Conservation (phyloP, 768 basidiomycete species). For the Suillus variegatus region DNA sequence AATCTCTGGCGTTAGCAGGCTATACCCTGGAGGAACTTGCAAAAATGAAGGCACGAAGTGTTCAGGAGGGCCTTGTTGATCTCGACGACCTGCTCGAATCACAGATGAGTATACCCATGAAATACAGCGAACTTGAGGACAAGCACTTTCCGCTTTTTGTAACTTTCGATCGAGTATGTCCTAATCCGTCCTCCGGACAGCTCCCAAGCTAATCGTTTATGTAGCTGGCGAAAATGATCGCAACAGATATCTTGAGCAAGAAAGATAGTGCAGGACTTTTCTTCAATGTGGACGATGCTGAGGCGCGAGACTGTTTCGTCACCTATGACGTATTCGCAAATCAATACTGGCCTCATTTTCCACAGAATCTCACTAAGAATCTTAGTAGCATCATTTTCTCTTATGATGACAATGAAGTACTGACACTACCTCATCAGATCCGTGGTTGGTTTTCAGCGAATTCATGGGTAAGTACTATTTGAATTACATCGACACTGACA, state of each 20-base stretch:
- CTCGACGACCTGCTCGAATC: constrained; percentile 36
- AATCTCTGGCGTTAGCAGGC: constrained; percentile 41
- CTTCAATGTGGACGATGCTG: constrained; percentile 12
- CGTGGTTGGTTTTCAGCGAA: constrained; percentile 63
- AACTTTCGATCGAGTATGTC: constrained; percentile 59
- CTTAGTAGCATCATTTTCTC: constrained; percentile 42
- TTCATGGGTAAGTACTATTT: constrained; percentile 50
- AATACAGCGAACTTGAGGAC: constrained; percentile 57
- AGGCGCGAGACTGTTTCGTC: constrained; percentile 31
- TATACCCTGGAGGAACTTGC: constrained; percentile 41
- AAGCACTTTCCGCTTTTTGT: constrained; percentile 70
- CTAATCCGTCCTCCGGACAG: not conserved
- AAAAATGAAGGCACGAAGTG: constrained; percentile 21
- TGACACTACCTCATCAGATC: constrained; percentile 41
- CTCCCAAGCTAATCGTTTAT: constrained; percentile 1
- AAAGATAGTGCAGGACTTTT: constrained; percentile 17
- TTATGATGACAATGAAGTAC: not conserved
- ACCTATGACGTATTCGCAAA: constrained; percentile 49
- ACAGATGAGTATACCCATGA: constrained; percentile 35
- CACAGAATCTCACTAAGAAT: constrained; percentile 49
- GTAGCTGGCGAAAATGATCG: constrained; percentile 29
- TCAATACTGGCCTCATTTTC: constrained; percentile 62
- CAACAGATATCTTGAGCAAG: constrained; percentile 19
- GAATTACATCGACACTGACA: not conserved
- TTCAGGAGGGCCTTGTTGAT: constrained; percentile 35